Base-by-base conservation (phyloP, 202 grass and related monocot genomes). In the Cymbopogon flexuosus region DNA sequence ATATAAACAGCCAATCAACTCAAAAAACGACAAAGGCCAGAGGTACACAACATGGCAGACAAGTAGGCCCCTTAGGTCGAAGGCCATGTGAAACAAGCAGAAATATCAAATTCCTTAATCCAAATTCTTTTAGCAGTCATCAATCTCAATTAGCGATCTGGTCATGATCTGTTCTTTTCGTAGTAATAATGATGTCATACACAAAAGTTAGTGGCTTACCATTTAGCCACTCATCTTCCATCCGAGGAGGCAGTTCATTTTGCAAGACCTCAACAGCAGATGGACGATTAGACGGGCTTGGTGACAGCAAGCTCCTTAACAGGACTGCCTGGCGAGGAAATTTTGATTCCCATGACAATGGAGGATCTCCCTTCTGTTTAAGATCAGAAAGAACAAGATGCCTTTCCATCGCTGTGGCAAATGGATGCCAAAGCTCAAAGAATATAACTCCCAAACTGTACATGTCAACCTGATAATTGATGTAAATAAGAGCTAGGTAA, bases 381-480 rank as follows among this genome's bases (percentile, higher is more conserved):
- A 97, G 90, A 84, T 97, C 95, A 76, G 95, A 94, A 76, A 97
- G 92, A 89, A 97, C 91, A 84, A 93, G 82, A 76, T 94, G 71
- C 8, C 95, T 90, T 78, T 97, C 95, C 95, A 97, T 97, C 31
- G 86, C 92, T 34, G 95, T 97, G 82, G 81, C 73, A 94, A 97
- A 94, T 75, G 95, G 95, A 67, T 97, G 92, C 92, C 92, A 97
- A 65, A 97, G 90, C 90, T 97, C 95, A 80, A 97, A 97, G 68
- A 97, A 97, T 88, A 97, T 97, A 35, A 97, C 88, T 78, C 95
- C 95, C 46, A 94, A 79, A 85, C 95, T 97, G 73, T 97, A 97
- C 92, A 97, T 97, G 73, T 97, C 95, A 73, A 92, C 95, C 95
- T 97, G 78, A 81, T 62, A 85, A 85, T 71, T 14, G 24, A 41